Evolutionary conservation across 1,284 basidiomycete genomes (phyloP).

Genomic region (Cyathus pygmaeus): DNA sequence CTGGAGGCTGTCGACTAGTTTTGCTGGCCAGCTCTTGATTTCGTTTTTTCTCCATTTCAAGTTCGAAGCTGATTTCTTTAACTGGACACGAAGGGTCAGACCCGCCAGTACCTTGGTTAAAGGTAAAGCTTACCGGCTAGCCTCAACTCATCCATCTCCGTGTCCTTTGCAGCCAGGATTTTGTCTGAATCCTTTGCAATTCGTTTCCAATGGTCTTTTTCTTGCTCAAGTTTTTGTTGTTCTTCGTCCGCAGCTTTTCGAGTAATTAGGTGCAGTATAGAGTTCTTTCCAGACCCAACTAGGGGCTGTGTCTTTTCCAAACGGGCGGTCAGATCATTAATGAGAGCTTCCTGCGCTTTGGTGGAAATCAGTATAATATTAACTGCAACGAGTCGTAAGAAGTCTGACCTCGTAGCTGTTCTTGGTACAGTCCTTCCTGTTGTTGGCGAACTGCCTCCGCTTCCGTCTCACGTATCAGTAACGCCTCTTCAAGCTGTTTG

Average conservation of each 20-base stretch:
- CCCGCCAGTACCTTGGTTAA: background rate
- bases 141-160: conserved; percentile 55
- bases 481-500: conserved; percentile 65
- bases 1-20: conserved; percentile 42
- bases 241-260: conserved; percentile 78
- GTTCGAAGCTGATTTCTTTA: conserved; percentile 60
- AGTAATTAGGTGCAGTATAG: conserved; percentile 71
- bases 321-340: conserved; percentile 66
- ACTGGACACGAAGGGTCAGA: conserved; percentile 41
- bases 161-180: conserved; percentile 56
- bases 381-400: background rate
- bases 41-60: conserved; percentile 70
- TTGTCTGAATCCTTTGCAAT: conserved; percentile 55
- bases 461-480: conserved; percentile 67
- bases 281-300: conserved; percentile 56
- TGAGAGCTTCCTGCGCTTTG: conserved; percentile 61
- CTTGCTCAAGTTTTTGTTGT: conserved; percentile 61
- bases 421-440: conserved; percentile 59
- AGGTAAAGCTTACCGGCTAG: conserved; percentile 52
- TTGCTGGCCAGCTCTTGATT: conserved; percentile 58
- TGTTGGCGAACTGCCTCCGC: conserved; percentile 64
- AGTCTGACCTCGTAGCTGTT: conserved; percentile 58
- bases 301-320: conserved; percentile 64
- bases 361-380: background rate
- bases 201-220: conserved; percentile 57